Evolutionary conservation across 2,329 filamentous ascomycete genomes (phyloP).

Genomic region (Xylariaceae sp.): DNA sequence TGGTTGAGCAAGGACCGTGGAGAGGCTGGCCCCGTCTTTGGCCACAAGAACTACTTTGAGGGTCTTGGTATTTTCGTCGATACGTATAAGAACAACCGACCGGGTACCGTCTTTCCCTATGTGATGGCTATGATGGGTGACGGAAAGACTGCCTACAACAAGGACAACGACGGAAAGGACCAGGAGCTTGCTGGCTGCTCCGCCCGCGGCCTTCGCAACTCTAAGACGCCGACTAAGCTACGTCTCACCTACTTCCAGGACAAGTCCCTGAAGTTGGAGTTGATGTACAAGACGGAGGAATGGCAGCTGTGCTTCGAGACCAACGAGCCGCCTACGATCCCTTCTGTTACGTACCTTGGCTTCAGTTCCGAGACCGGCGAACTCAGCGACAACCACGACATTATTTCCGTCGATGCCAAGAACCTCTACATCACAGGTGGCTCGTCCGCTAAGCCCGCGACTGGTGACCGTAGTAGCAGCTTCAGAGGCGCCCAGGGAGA

Average conservation of each 20-base stretch:
- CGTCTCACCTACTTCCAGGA: conserved; percentile 95
- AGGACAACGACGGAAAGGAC: conserved; percentile 87
- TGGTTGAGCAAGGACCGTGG: conserved; percentile 95
- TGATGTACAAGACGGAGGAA: conserved; percentile 89
- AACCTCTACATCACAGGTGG: conserved; percentile 73
- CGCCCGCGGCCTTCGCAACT: conserved; percentile 80
- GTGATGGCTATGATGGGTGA: conserved; percentile 98
- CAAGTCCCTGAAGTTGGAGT: conserved; percentile 80
- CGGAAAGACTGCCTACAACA: conserved; percentile 82
- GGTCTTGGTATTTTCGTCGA: conserved; percentile 94
- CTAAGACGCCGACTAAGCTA: conserved; percentile 74
- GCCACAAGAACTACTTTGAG: conserved; percentile 81
- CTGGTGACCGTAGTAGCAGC: conserved; percentile 36
- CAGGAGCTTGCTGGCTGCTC: conserved; percentile 94
- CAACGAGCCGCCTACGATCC: conserved; percentile 66
- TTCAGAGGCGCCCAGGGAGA: conserved; percentile 31
- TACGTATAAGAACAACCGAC: conserved; percentile 99
- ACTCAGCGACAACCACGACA: conserved; percentile 95
- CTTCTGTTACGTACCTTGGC: conserved; percentile 67
- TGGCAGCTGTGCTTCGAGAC: conserved; percentile 89
- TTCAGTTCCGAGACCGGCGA: conserved; percentile 91
- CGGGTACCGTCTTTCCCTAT: conserved; percentile 91
- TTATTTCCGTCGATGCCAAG: conserved; percentile 77
- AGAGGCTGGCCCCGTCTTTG: conserved; percentile 77
- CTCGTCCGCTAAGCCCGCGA: conserved; percentile 36